Base-by-base conservation (phyloP, 2,329 filamentous ascomycete species). In the Tolypocladium endophyticum region DNA sequence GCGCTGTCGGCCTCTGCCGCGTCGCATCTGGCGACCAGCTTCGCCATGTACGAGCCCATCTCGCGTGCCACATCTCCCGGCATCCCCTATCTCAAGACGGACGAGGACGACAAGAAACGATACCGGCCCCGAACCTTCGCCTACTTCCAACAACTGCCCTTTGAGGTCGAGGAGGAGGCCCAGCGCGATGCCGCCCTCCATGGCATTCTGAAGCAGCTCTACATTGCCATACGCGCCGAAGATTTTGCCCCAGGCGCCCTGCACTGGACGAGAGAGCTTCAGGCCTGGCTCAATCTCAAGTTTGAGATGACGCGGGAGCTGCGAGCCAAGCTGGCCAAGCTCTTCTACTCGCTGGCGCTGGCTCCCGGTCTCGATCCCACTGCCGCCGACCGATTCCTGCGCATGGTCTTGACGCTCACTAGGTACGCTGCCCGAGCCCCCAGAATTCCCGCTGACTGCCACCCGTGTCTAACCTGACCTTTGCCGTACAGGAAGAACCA, bases 261-360 rank as follows among this genome's bases (percentile, higher is more conserved):
- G 62, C 93, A 99, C 75, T 99, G 94, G 94, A 97, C 94, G 20
- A 87, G 93, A 66, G 94, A 99, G 82, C 87, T 99, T 55, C 86
- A 92, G 70, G 90, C 89, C 74, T 99, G 95, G 94, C 81, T 99
- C 65, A 89, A 88, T 58, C 85, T 99, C 74, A 99, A 99, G 80
- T 99, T 99, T 71, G 93, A 99, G 76, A 91, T 96, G 71, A 90
- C 91, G 55, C 86, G 90, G 67, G 87, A 88, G 71, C 86, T 92
- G 65, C 84, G 95, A 60, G 86, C 92, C 56, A 90, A 85, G 73
- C 83, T 99, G 36, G 89, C 94, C 36, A 89, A 88, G 76, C 81
- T 99, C 43, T 99, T 97, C 77, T 99, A 96, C 75, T 92, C 96
- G 76, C 87, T 99, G 61, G 83, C 91, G 6, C 81, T 99, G 62